Evolutionary conservation across 2,329 filamentous ascomycete genomes (phyloP).

Genomic region (Phaeosphaeriaceae sp.): DNA sequence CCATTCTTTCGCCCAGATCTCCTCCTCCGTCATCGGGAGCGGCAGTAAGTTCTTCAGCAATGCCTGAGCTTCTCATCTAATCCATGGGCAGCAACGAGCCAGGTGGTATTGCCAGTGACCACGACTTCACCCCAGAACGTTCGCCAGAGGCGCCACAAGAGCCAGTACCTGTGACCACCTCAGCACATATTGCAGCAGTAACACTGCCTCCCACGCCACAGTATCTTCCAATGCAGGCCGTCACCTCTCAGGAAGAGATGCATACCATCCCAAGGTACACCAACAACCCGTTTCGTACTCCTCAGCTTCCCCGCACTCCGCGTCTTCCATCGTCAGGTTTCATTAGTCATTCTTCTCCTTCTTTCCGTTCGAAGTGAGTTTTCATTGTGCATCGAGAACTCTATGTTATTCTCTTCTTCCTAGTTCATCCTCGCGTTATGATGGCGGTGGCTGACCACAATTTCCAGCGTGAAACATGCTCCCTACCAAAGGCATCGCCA

Average conservation of each 20-base stretch:
- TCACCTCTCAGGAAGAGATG: conserved; percentile 35
- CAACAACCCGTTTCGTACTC: conserved; percentile 46
- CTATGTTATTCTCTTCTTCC: conserved; percentile 8
- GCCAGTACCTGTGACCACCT: conserved; percentile 21
- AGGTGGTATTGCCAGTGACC: conserved; percentile 30
- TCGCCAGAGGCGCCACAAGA: conserved; percentile 25
- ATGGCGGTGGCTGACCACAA: conserved; percentile 2
- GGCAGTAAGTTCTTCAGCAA: conserved; percentile 51
- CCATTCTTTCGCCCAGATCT: conserved; percentile 55
- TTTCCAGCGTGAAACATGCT: conserved; percentile 27
- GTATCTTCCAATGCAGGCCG: conserved; percentile 24
- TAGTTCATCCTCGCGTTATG: background rate
- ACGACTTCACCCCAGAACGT: conserved; percentile 31
- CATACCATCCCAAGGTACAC: conserved; percentile 46
- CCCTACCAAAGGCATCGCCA: background rate
- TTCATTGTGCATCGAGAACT: conserved; percentile 28
- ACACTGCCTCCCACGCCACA: conserved; percentile 19
- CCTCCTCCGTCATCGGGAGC: conserved; percentile 52
- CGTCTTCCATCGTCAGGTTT: conserved; percentile 35
- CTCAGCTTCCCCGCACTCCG: conserved; percentile 44
- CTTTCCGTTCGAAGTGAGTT: conserved; percentile 46
- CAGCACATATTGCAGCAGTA: conserved; percentile 18
- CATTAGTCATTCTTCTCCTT: conserved; percentile 41
- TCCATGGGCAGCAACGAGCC: conserved; percentile 33
- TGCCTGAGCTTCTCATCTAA: conserved; percentile 18